Base-by-base conservation (phyloP, 208 protist species). In the Wallacemonas collosoma region DNA sequence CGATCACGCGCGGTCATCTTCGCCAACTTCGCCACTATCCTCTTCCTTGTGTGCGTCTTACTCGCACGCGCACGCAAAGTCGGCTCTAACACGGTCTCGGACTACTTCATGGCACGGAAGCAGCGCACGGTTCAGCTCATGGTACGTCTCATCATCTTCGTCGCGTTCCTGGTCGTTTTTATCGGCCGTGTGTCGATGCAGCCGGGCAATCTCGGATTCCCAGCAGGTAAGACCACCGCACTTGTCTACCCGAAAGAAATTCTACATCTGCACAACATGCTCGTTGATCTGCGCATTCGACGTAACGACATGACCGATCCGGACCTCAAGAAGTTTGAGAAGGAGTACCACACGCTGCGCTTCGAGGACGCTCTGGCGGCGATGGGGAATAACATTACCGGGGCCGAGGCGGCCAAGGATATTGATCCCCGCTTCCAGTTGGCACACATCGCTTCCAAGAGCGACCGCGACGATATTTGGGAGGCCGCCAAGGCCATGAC, bases 401-500 rank as follows among this genome's bases (percentile, higher is more conserved):
- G 51, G 61, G 77, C 73, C 26, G 56, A 72, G 15, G 39, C 2
- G 36, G 53, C 51, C 26, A 35, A 26, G 11, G 62, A 74, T 11
- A 61, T 82, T 0, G 63, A 86, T 61, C 47, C 76, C 12, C 58
- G 43, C 15, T 82, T 71, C 39, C 8, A 58, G 1, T 72, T 86
- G 11, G 50, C 35, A 14, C 58, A 78, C 53, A 64, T 89, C 12
- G 26, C 44, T 14, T 73, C 38, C 38, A 40, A 50, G 60, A 74
- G 68, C 7, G 65, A 87, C 35, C 71, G 82, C 63, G 9, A 47
- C 0, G 83, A 85, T 7, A 78, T 95, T 8, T 93, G 83, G 79
- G 60, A 80, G 3, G 89, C 87, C 1, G 89, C 89, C 2, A 69
- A 86, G 68, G 85, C 82, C 2, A 85, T 93, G 83, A 90, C 85